Evolutionary conservation across 225 moss, liverwort and hornwort species (phyloP).

Genomic region (Sphagnum tenellum): DNA sequence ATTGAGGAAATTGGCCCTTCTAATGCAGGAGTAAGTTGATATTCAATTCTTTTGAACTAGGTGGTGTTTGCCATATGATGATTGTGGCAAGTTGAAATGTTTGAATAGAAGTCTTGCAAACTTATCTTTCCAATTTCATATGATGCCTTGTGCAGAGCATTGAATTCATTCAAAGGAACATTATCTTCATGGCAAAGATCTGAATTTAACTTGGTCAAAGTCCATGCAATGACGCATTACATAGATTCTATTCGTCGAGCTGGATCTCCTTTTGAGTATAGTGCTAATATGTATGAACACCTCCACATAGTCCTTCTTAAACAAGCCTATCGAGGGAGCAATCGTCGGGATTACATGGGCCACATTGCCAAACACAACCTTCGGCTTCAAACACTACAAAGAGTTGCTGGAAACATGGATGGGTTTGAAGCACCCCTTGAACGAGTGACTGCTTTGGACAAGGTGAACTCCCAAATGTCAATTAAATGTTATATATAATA

Average conservation of each 20-base stretch:
- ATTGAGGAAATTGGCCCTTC: no score
- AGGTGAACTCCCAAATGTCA: neutral
- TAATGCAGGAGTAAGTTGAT: no score
- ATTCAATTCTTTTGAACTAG: no score
- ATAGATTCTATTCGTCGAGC: neutral
- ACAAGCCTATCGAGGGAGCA: constrained; percentile 1
- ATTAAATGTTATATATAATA: no score
- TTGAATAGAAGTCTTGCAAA: no score
- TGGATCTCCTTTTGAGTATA: constrained; percentile 1
- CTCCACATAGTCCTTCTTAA: constrained; percentile 2
- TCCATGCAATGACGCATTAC: constrained; percentile 3
- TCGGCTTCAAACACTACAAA: neutral
- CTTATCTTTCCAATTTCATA: no score
- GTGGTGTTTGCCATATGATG: no score
- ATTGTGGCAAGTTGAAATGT: no score
- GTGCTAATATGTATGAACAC: constrained; percentile 3
- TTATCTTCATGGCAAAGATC: neutral
- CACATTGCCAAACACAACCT: constrained; percentile 1
- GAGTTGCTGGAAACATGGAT: neutral
- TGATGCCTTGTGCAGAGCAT: no score
- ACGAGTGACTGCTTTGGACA: neutral
- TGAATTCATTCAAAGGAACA: no score
- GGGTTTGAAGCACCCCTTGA: neutral
- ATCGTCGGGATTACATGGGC: neutral
- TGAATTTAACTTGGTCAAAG: constrained; percentile 2